Percentiles rank a stretch among this genome's conserved stretches.
Conservation (phyloP, 2,329 filamentous ascomycete species). For the Zopfia rhizophila region DNA sequence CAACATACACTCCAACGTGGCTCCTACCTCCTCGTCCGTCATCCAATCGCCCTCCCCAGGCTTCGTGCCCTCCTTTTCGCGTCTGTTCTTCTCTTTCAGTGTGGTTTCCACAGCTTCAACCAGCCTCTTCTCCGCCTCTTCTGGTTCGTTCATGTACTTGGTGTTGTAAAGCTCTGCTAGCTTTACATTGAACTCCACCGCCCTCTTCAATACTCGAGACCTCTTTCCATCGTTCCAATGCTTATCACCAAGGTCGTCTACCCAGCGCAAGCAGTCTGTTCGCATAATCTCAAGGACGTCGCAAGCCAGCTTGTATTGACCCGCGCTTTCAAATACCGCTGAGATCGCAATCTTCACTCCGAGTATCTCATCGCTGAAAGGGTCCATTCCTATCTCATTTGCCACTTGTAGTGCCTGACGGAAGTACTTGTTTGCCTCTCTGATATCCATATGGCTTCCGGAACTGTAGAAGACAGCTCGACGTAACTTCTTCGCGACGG, state of each 20-base stretch:
- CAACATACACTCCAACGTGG: constrained; percentile 71
- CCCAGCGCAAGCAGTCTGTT: constrained; percentile 69
- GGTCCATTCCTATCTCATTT: constrained; percentile 79
- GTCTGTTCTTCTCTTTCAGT: constrained; percentile 76
- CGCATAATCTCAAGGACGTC: constrained; percentile 82
- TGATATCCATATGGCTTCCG: constrained; percentile 73
- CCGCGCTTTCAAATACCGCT: constrained; percentile 80
- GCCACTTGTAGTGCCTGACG: constrained; percentile 80
- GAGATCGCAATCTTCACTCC: constrained; percentile 88
- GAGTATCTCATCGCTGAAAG: constrained; percentile 89
- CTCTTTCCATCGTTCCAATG: constrained; percentile 59
- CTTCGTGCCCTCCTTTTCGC: constrained; percentile 73
- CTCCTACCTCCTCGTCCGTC: constrained; percentile 76
- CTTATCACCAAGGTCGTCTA: constrained; percentile 56
- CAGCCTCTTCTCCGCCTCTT: constrained; percentile 78
- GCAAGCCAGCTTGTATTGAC: constrained; percentile 75
- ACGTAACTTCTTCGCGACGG: constrained; percentile 80
- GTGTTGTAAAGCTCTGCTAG: constrained; percentile 84
- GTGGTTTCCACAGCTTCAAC: constrained; percentile 84
- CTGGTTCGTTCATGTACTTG: constrained; percentile 77
- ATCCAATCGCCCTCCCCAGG: constrained; percentile 78
- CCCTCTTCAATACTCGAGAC: constrained; percentile 76
- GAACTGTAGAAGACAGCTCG: constrained; percentile 85
- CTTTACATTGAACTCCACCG: constrained; percentile 81
- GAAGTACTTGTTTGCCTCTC: constrained; percentile 84